Evolutionary conservation across 2,329 filamentous ascomycete genomes (phyloP), one percentile per base, ranked within the genome.

Genomic region (Fusarium cyanostomum): DNA sequence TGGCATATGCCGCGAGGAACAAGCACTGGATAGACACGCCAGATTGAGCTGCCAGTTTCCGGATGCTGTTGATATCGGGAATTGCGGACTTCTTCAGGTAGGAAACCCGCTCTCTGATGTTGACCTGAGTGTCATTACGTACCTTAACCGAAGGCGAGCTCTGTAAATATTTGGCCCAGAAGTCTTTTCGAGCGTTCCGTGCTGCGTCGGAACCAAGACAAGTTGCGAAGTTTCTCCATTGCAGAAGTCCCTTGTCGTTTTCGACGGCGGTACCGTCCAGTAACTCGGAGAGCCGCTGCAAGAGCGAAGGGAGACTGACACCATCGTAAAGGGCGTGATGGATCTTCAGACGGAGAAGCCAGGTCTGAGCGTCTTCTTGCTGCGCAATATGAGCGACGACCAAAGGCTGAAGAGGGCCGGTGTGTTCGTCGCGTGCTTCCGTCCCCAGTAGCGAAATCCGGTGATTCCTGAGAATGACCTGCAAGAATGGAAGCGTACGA

Each of bases 241-340:
- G 52, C 3, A 52, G 24, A 9, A 72, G 16, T 0, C 58, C 64
- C 11, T 61, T 18, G 5, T 52, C 45, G 7, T 15, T 8, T 1
- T n/a, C 10, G 7, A 39, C 41, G 1, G 38, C 2, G 2, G 37
- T 41, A 28, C 21, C 68, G 49, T 15, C 26, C 3, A 64, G 13
- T 11, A 65, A 24, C 33, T 66, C 46, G 21, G 66, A 61, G 9
- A 69, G 45, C 12, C 74, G 71, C 3, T 82, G 72, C 18, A 92
- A 78, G 7, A 96, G 77, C 1, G 82, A 72, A 1, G 88, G 85
- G 5, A 97, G 79, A 68, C 91, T 95, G 58, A 96, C 82, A 7
- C 89, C 93, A 73, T 97, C 94, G 71, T 97, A 98, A 0, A 97
- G 80, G 0, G 91, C 91, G 73, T 98, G 94, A 62, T 97, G 93